Percentiles rank a stretch among this genome's conserved stretches.
These are phyloP conservation scores for Coemansia sp. DNA, from an alignment of 192 early-diverging fungal species.

Conservation along the genomic window DNA sequence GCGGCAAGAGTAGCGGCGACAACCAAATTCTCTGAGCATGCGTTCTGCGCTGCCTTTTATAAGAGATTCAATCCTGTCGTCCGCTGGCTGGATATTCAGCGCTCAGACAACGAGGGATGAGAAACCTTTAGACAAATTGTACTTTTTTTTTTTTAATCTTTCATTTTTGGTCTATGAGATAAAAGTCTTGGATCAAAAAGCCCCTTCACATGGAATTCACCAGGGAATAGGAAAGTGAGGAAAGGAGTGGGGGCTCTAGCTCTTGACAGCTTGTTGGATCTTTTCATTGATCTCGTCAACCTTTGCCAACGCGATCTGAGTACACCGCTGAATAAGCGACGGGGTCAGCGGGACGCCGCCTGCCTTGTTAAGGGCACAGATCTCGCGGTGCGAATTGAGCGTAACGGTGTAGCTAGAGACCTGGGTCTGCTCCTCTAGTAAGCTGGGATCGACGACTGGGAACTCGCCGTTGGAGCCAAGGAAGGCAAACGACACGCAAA, in stretches of 20 bases:
- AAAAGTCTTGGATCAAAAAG: background rate
- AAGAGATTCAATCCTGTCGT: slow-evolving; percentile 38
- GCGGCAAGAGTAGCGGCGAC: slow-evolving; percentile 64
- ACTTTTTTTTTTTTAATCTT: too few relatives aligned
- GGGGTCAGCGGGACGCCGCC: slow-evolving; percentile 82
- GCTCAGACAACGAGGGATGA: slow-evolving; percentile 12
- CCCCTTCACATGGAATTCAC: too few relatives aligned
- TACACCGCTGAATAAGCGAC: slow-evolving; percentile 76
- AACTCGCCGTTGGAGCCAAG: slow-evolving; percentile 67
- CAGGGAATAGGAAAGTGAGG: too few relatives aligned
- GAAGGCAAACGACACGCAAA: slow-evolving; percentile 90
- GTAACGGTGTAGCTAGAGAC: slow-evolving; percentile 84
- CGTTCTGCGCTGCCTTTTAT: slow-evolving; percentile 52
- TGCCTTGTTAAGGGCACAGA: slow-evolving; percentile 88
- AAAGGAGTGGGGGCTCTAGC: background rate
- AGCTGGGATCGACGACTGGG: slow-evolving; percentile 74
- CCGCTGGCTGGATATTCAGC: slow-evolving; percentile 46
- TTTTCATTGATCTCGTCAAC: slow-evolving; percentile 66
- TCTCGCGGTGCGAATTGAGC: slow-evolving; percentile 88
- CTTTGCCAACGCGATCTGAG: slow-evolving; percentile 69
- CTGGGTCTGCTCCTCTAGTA: slow-evolving; percentile 83
- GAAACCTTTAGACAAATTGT: too few relatives aligned
- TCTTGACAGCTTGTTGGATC: slow-evolving; percentile 71
- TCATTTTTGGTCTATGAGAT: background rate
- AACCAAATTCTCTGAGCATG: slow-evolving; percentile 70